These are phyloP conservation scores for Lactarius deliciosus DNA, from an alignment of 768 basidiomycete species.

Conservation along the genomic window DNA sequence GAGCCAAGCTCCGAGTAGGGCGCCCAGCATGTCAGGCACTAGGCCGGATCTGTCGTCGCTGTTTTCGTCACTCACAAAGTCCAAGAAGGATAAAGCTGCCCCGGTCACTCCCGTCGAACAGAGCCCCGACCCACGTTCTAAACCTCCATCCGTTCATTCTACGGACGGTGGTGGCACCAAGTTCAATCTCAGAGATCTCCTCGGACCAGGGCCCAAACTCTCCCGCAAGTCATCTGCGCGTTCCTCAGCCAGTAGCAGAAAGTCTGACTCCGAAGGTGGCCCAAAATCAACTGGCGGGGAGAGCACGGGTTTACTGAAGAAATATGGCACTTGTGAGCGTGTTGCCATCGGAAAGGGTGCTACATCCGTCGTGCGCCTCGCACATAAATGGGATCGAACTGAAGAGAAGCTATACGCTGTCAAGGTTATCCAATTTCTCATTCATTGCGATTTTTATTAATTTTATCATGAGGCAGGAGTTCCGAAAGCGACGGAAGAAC, in stretches of 20 bases:
- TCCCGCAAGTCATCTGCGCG: conserved; percentile 67
- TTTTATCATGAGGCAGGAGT: conserved; percentile 62
- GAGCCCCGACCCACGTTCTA: conserved; percentile 31
- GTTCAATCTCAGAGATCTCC: conserved; percentile 84
- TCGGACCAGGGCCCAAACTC: conserved; percentile 73
- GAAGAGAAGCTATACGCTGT: conserved; percentile 98
- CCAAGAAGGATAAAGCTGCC: conserved; percentile 11
- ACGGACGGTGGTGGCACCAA: conserved; percentile 57
- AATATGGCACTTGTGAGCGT: conserved; percentile 97
- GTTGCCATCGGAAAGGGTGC: conserved; percentile 97
- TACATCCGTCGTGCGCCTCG: conserved; percentile 93
- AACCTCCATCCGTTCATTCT: conserved; percentile 50
- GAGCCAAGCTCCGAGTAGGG: conserved; percentile 47
- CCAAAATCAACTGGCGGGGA: conserved; percentile 49
- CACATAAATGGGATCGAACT: conserved; percentile 97
- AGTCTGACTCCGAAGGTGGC: conserved; percentile 64
- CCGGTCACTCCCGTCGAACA: conserved; percentile 22
- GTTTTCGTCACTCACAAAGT: conserved; percentile 17
- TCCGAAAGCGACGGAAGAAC: conserved; percentile 96
- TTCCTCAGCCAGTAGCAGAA: conserved; percentile 60
- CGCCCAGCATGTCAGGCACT: conserved; percentile 37
- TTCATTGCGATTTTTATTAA: not conserved
- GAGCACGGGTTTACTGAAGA: conserved; percentile 65
- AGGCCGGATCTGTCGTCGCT: conserved; percentile 28
- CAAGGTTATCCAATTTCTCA: conserved; percentile 61